phyloP scores from a whole-genome alignment of 495 filamentous ascomycete species.

The Thermochaetoides thermophila region DNA sequence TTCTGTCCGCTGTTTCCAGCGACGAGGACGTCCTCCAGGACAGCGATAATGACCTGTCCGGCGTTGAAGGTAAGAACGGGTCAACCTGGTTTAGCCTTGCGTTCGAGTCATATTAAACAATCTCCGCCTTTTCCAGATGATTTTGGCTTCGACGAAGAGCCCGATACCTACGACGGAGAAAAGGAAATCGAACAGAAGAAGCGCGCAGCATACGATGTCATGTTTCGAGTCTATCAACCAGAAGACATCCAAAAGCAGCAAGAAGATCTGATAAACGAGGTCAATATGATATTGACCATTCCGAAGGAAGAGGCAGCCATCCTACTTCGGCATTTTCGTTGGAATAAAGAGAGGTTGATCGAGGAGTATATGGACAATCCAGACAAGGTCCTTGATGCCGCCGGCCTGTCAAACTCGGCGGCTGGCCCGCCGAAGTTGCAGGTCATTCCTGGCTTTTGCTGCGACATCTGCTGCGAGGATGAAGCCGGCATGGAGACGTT shows the following conservation, averaged over 20 bases:
- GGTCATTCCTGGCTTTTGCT: conserved; percentile 60
- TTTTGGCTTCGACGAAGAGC: conserved; percentile 53
- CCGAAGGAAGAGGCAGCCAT: conserved; percentile 80
- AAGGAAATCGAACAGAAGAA: conserved; percentile 59
- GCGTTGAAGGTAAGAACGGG: conserved; percentile 55
- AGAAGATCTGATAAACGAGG: conserved; percentile 69
- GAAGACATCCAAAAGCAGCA: conserved; percentile 69
- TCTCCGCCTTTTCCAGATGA: too few relatives aligned
- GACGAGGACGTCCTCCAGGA: conserved; percentile 60
- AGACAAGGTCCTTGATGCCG: conserved; percentile 63
- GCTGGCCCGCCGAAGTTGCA: conserved; percentile 50
- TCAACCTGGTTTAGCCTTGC: background rate
- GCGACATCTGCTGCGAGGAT: conserved; percentile 95
- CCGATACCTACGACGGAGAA: conserved; percentile 59
- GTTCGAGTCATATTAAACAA: too few relatives aligned
- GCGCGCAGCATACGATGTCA: conserved; percentile 68
- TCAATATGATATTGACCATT: conserved; percentile 74
- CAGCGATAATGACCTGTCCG: conserved; percentile 63
- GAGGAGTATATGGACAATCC: conserved; percentile 87
- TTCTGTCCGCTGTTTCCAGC: conserved; percentile 74
- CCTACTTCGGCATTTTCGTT: conserved; percentile 70
- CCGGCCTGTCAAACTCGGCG: conserved; percentile 60
- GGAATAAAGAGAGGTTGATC: conserved; percentile 91
- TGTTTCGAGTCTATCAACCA: conserved; percentile 66
- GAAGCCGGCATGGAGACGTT: conserved; percentile 66